Base-by-base conservation (phyloP, 2,329 filamentous ascomycete genomes). In the Beauveria varroae region DNA sequence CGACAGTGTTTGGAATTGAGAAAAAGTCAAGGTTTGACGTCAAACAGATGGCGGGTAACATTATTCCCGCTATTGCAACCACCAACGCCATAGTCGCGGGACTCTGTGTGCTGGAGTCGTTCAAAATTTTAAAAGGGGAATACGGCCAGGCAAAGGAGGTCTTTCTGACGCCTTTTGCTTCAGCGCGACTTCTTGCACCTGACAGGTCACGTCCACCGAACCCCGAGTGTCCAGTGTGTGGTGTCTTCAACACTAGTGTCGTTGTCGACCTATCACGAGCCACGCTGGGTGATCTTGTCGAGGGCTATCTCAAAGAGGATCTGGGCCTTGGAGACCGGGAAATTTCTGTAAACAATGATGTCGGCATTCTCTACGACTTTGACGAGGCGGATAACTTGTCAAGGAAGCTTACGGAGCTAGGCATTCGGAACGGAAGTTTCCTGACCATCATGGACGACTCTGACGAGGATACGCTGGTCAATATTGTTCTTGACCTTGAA, bases 1-100 rank as follows among this genome's bases (percentile, higher is more conserved):
- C 93, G 1, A 80, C 85, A 26, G 82, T 96, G n/a, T 99, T 99
- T 70, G 89, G 87, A 61, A 96, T 99, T 62, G 89, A 93, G 59
- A 77, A 80, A 5, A 93, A 91, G 72, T 96, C 92, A 24, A 91
- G 96, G 63, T 99, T 98, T 70, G 93, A 98, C 71, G 93, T 95
- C 69, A 99, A 99, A 77, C 90, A 99, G 75, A 99, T 98, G 93
- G 95, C 95, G 4, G 95, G 95, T 59, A 99, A 99, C 72, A 99
- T 99, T 68, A 99, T 99, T 64, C 95, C 95, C 1, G 95, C 95
- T 2, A 99, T 99, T 71, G 95, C 95, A 5, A 99, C 95, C 0
- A 98, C 95, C 0, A 99, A 99, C 73, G 95, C 95, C 18, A 96
- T 98, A 73, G 93, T 95, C 1, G 95, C 95, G 18, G 89, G 91